Evolutionary conservation across 2,329 filamentous ascomycete genomes (phyloP).

Genomic region (Xylariaceae sp.): DNA sequence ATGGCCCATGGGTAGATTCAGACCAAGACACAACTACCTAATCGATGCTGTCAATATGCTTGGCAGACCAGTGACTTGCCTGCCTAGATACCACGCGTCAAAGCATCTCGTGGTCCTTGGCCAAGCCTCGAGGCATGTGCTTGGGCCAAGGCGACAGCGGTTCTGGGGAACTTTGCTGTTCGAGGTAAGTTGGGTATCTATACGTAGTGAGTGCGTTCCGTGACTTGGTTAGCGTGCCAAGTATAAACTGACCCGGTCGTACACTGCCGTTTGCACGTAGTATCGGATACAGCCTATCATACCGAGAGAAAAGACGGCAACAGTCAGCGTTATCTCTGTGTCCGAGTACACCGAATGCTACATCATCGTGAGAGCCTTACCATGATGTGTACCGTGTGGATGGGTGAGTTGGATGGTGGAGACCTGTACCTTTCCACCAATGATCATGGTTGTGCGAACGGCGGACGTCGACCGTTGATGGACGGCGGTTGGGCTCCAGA

Average conservation of each 20-base stretch:
- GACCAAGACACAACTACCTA: too few species aligned
- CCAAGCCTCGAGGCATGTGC: neutral
- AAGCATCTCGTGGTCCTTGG: neutral
- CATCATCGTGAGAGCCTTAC: neutral
- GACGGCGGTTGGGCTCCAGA: conserved; percentile 11
- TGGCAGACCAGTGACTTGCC: too few species aligned
- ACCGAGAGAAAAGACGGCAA: neutral
- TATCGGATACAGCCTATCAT: neutral
- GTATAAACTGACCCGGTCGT: neutral
- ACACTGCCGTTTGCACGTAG: neutral
- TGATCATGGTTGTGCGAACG: neutral
- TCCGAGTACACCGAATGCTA: neutral
- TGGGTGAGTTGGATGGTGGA: neutral
- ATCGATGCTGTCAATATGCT: too few species aligned
- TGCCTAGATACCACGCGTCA: neutral
- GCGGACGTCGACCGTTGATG: neutral
- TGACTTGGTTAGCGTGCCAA: neutral
- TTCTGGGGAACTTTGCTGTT: neutral
- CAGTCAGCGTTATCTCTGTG: neutral
- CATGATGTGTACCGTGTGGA: neutral
- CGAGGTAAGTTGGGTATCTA: neutral
- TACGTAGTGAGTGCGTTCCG: neutral
- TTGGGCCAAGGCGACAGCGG: neutral
- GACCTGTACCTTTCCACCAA: conserved; percentile 8
- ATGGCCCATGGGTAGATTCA: too few species aligned